Evolutionary conservation across 1,139 yeast genomes (phyloP).

Genomic region (Zhuliangozyma parablackwelliae): DNA sequence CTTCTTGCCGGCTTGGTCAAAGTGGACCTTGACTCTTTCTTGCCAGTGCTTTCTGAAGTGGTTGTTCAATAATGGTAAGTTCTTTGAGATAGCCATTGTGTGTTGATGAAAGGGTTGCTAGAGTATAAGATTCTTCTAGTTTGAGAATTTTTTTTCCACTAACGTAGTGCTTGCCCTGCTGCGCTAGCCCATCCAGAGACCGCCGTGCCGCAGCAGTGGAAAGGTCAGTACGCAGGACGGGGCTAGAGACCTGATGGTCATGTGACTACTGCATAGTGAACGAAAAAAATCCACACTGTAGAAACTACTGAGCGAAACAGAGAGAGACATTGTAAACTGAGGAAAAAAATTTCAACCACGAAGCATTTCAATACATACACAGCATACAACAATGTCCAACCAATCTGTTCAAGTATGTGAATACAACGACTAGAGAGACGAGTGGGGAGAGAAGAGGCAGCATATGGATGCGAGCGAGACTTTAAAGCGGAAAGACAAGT

Average conservation of each 20-base stretch:
- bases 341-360: slow-evolving; percentile 5
- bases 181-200: too few relatives aligned
- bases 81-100: slow-evolving; percentile 89
- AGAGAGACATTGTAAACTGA: background rate
- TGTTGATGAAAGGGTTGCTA: slow-evolving; percentile 1
- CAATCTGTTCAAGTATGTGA: slow-evolving; percentile 69
- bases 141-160: too few relatives aligned
- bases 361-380: slow-evolving; percentile 4
- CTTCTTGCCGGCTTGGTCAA: slow-evolving; percentile 99
- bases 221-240: too few relatives aligned
- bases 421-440: background rate
- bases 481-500: too few relatives aligned
- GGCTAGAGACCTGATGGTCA: too few relatives aligned
- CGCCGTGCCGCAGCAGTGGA: too few relatives aligned
- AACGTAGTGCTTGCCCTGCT: too few relatives aligned
- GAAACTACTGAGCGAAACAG: too few relatives aligned
- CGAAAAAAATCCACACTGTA: background rate
- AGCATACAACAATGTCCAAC: slow-evolving; percentile 41
- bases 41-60: slow-evolving; percentile 99
- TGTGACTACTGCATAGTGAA: background rate
- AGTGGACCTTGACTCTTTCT: slow-evolving; percentile 98
- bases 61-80: slow-evolving; percentile 94
- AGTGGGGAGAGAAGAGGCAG: background rate
- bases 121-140: too few relatives aligned
- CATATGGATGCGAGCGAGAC: too few relatives aligned